Percentiles rank a stretch among this genome's conserved stretches.
These are phyloP conservation scores for Hypoxylon sp. DNA, from an alignment of 2,329 filamentous ascomycete genomes.

Conservation along the genomic window DNA sequence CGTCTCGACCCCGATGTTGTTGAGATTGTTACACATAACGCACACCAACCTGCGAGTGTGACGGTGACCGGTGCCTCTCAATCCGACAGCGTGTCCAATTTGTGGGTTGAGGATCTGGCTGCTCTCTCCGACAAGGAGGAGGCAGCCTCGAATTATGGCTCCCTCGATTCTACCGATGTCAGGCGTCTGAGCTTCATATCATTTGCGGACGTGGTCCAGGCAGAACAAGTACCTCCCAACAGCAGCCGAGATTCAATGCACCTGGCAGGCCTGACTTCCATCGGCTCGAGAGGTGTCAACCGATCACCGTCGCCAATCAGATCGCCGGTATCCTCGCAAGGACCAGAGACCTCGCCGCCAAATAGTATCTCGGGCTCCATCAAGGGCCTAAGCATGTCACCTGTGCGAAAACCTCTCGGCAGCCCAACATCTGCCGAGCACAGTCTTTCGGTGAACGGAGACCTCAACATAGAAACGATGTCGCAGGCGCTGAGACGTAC, in stretches of 20 bases:
- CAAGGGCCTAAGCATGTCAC: constrained; percentile 77
- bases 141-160: constrained; percentile 77
- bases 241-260: constrained; percentile 75
- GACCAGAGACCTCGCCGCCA: constrained; percentile 73
- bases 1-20: constrained; percentile 87
- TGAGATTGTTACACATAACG: constrained; percentile 88
- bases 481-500: constrained; percentile 86
- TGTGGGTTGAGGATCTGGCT: constrained; percentile 66
- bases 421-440: constrained; percentile 68
- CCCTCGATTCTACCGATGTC: constrained; percentile 79
- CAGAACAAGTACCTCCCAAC: constrained; percentile 72
- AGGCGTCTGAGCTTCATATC: constrained; percentile 93
- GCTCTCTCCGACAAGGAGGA: constrained; percentile 67
- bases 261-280: constrained; percentile 70
- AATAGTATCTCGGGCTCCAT: constrained; percentile 79
- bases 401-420: constrained; percentile 65
- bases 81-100: constrained; percentile 55
- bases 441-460: constrained; percentile 64
- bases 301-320: constrained; percentile 83
- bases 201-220: constrained; percentile 93
- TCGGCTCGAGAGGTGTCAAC: constrained; percentile 61
- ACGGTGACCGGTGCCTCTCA: constrained; percentile 64
- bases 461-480: constrained; percentile 94
- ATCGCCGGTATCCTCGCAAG: constrained; percentile 79
- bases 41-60: constrained; percentile 80